Evolutionary conservation across 164 flowering plant species (phyloP), one percentile per base, ranked within the genome.

Genomic region (Aristolochia contorta): DNA sequence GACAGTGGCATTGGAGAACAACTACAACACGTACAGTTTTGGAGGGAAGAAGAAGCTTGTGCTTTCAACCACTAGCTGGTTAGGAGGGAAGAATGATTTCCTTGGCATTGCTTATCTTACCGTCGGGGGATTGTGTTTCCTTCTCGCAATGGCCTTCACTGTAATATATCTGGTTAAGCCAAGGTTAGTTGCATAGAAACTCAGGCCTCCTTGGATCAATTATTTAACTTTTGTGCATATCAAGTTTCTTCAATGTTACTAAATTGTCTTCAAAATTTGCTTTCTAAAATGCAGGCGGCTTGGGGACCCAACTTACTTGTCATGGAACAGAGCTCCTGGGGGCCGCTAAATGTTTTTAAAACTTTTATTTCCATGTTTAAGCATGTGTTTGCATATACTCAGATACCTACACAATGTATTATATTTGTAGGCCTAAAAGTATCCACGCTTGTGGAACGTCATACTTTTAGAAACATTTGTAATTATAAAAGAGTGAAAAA

Each of bases 81-180:
- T 94, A 56, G 99, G 99, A 55, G 99, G 99, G 54, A 94, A 85
- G 78, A 94, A 94, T 64, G 89, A 94, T 65, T 94, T 94, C 68
- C 86, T 94, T 53, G 99, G 99, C 59, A 80, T 89, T 50, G 97
- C 97, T 41, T 89, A 91, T 71, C 84, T 94, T 56, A 80, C 96
- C 16, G 90, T 94, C 47, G 97, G 99, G 6, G 86, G 91, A 12
- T 51, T 93, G 46, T 86, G 99, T 82, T 85, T 90, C 71, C 79
- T 85, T 65, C 60, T 93, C 76, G 92, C 99, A 8, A 50, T 85
- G 79, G 67, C 70, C 25, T 93, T 90, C 80, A 68, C 81, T 20
- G 41, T 86, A 43, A 71, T 90, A 22, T 93, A 90, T 72, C 85
- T 90, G 47, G 63, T 90, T 60, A 86, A 90, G 80, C 99, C 97